A percentile compares a stretch with the other conserved stretches of the same genome.
Evolutionary conservation across 2,329 filamentous ascomycete genomes (phyloP).

Genomic region (Aspergillus amoenus): DNA sequence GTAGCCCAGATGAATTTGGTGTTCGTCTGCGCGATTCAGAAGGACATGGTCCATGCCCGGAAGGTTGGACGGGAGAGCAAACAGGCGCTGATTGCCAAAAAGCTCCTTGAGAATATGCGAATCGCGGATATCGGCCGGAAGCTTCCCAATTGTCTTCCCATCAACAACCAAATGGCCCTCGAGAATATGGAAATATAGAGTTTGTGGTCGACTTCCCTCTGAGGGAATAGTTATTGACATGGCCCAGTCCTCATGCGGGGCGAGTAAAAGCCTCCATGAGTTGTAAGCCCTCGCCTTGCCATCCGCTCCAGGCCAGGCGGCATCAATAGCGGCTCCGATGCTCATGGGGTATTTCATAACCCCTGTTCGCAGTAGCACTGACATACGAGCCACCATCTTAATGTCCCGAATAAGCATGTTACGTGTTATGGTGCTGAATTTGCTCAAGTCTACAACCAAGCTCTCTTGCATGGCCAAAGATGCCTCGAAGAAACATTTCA

Average conservation of each 20-base stretch:
- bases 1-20: slow-evolving; percentile 58
- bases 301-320: slow-evolving; percentile 45
- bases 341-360: slow-evolving; percentile 29
- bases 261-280: slow-evolving; percentile 22
- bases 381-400: slow-evolving; percentile 44
- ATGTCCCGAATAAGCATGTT: slow-evolving; percentile 50
- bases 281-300: slow-evolving; percentile 18
- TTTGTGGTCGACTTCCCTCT: slow-evolving; percentile 32
- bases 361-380: slow-evolving; percentile 33
- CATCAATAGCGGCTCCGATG: slow-evolving; percentile 38
- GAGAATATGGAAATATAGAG: slow-evolving; percentile 47
- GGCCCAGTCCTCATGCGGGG: slow-evolving; percentile 32
- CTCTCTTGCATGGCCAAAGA: slow-evolving; percentile 52
- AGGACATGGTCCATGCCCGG: slow-evolving; percentile 56
- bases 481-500: slow-evolving; percentile 37
- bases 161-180: slow-evolving; percentile 52
- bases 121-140: slow-evolving; percentile 54
- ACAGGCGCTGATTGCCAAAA: slow-evolving; percentile 54
- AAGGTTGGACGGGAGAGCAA: slow-evolving; percentile 52
- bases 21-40: slow-evolving; percentile 34
- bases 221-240: slow-evolving; percentile 26
- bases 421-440: slow-evolving; percentile 34
- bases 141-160: slow-evolving; percentile 49
- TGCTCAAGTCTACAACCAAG: slow-evolving; percentile 36
- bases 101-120: slow-evolving; percentile 48